Conservation (phyloP, 352 stramenopile species). For the Elongisporangium undulatum region DNA sequence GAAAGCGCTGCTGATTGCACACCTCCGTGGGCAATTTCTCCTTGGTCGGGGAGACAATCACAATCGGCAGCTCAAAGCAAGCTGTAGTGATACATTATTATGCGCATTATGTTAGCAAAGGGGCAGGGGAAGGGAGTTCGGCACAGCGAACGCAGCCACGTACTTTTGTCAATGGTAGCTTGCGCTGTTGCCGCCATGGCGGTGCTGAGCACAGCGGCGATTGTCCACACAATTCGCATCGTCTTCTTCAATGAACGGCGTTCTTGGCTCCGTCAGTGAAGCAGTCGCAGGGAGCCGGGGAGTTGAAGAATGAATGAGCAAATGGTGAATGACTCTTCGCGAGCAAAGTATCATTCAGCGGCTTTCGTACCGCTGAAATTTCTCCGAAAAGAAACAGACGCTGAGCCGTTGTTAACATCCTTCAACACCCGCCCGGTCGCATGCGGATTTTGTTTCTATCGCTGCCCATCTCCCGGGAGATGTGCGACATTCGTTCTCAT, state of each 20-base stretch:
- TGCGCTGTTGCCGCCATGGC: slow-evolving; percentile 6
- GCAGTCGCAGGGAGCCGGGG: background rate
- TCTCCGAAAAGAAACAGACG: background rate
- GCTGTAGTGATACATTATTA: slow-evolving; percentile 19
- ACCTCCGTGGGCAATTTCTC: slow-evolving; percentile 40
- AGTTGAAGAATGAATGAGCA: background rate
- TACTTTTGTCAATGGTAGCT: slow-evolving; percentile 12
- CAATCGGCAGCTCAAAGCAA: slow-evolving; percentile 47
- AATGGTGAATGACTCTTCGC: background rate
- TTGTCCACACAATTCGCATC: background rate
- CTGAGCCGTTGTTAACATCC: background rate
- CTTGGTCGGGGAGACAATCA: slow-evolving; percentile 36
- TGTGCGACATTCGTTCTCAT: background rate
- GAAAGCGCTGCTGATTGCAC: slow-evolving; percentile 39
- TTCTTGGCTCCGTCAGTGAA: background rate
- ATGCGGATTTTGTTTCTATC: background rate
- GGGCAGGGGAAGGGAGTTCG: no score
- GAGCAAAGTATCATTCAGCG: background rate
- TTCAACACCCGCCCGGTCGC: background rate
- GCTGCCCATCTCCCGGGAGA: background rate
- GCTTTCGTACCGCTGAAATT: background rate
- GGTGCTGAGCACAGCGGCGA: slow-evolving; percentile 1
- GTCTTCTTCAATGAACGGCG: background rate
- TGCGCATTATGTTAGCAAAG: background rate
- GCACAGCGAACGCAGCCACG: background rate